Base-by-base conservation (phyloP, 1,284 basidiomycete species). In the Athelia psychrophila region DNA sequence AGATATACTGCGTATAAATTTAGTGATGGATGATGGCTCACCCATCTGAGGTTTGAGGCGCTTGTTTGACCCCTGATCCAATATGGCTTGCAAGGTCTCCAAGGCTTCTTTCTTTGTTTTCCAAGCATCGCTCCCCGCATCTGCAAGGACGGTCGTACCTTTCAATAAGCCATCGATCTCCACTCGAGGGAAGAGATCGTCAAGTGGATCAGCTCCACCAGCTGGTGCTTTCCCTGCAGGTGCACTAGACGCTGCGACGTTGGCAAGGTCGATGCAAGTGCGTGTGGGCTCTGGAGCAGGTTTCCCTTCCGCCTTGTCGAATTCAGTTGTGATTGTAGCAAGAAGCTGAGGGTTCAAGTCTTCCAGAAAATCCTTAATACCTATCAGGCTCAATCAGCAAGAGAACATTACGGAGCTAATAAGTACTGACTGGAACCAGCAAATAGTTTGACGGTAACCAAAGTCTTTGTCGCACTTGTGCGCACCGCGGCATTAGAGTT, bases 31-130 rank as follows among this genome's bases (percentile, higher is more conserved):
- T 24, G 49, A 40, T 48, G 44, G 69, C 81, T 60, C 65, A 91
- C 93, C 92, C 86, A 99, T 93, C 30, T 75, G 83, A 10, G 92
- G 83, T 68, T 98, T 98, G 52, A 99, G 68, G 9, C 97, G 86
- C 60, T 95, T 94, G 67, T 99, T 98, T 45, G 84, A 79, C 50
- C 92, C 91, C 69, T 93, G 87, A 61, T 97, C 93, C 38, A 99
- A 72, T 50, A 95, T 82, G 0, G 81, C 84, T 60, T 92, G 90
- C 15, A 99, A 71, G 1, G 79, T 77, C 65, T 99, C 97, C 51
- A 99, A 77, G 1, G 91, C 95, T 64, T 98, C 97, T 69, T 99
- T 99, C 72, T 96, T 90, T 5, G 84, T 86, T 73, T 99, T 99
- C 97, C 97, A 99, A 0, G 93, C 87, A 60, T 98, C 97, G 59